phyloP scores from a whole-genome alignment of 2,329 filamentous ascomycete species.

The Pseudogymnoascus sp. region DNA sequence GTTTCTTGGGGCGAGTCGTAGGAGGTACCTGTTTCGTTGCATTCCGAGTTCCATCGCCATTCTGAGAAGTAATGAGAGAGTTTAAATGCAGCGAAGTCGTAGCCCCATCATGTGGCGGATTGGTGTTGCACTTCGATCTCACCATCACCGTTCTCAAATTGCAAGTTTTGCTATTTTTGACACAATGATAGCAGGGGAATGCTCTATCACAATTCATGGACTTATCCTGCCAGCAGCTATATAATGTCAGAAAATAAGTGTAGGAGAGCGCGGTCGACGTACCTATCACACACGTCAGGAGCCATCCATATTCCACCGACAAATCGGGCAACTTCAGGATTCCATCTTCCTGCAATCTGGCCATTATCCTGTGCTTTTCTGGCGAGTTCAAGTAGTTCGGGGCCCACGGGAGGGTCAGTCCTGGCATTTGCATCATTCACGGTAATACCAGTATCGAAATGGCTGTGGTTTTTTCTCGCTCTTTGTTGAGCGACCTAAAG shows the following conservation, averaged over 20 bases:
- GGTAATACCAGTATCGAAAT: background rate
- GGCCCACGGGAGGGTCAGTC: background rate
- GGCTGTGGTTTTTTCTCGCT: background rate
- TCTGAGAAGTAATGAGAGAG: background rate
- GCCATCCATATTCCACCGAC: conserved; percentile 10
- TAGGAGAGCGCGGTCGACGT: background rate
- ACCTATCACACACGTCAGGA: conserved; percentile 9
- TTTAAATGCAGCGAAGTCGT: background rate
- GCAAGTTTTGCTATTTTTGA: background rate
- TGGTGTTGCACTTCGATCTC: conserved; percentile 10
- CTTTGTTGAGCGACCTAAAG: background rate
- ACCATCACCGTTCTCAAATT: background rate
- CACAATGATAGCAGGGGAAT: background rate
- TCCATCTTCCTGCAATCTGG: background rate
- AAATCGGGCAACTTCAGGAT: background rate
- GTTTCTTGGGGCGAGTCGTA: background rate
- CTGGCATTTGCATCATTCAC: background rate
- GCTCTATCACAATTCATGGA: background rate
- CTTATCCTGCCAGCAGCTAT: background rate
- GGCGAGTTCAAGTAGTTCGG: background rate
- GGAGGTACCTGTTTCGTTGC: background rate
- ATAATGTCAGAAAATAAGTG: background rate
- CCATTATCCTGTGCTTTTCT: background rate
- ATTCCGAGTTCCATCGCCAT: background rate
- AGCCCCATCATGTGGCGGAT: background rate